Base-by-base conservation (phyloP, 139 green algal species). In the Chlorella sp. region DNA sequence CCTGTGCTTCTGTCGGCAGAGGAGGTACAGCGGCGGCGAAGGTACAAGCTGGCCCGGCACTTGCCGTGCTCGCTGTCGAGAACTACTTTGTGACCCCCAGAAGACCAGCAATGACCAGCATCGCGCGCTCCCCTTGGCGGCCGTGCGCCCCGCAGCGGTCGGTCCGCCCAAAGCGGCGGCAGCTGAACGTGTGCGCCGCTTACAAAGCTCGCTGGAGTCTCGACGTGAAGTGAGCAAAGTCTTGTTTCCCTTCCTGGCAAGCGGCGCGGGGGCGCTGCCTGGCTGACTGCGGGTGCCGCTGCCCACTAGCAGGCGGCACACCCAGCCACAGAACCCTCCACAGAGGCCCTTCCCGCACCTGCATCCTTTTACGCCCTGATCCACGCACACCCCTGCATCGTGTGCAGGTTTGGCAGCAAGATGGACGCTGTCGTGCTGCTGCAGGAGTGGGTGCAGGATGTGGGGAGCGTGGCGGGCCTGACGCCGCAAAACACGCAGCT, bases 391-490 rank as follows among this genome's bases (percentile, higher is more conserved):
- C 48, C 26, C 42, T 73, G 18, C 42, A 26, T 73, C 22, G 11
- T 64, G 69, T 91, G 53, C 88, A 96, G 94, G 82, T 98, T 97
- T 89, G 96, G 95, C 22, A 85, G 91, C 86, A 97, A 97, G 90
- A 28, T 91, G 57, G 92, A 96, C 2, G 94, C 95, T 0, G 95
- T 94, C 7, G 66, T 71, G 2, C 86, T 98, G 81, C 81, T 98
- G 48, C 91, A 96, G 86, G 95, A 98, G 53, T 98, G 96, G 96
- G 95, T 97, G 11, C 21, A 48, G 14, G 80, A 92, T 26, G 87
- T 98, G 32, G 96, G 95, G 15, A 85, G 73, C 21, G 68, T 80
- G 30, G 95, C 96, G 28, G 96, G 96, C 16, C 85, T 97, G 16
- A 94, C 86, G 19, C 32, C 89, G 7, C 32, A 48, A 30, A 97